These are phyloP conservation scores for Hibiscus syriacus DNA, from an alignment of 345 rosid species.

Conservation along the genomic window DNA sequence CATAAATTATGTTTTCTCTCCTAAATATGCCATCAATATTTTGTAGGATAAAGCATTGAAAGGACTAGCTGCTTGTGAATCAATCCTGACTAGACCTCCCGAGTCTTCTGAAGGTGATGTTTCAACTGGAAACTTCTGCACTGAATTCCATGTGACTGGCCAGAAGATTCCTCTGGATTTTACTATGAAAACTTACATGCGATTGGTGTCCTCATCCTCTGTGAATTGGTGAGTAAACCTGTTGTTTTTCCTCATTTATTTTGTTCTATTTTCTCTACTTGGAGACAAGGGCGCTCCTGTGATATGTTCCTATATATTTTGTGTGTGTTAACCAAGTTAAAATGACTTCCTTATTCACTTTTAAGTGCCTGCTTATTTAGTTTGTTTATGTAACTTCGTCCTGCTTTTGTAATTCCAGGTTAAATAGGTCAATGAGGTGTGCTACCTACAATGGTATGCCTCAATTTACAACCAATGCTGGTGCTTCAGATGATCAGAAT, in stretches of 20 bases:
- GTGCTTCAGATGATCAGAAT: constrained; percentile 18
- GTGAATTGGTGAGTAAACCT: constrained; percentile 52
- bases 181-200: constrained; percentile 72
- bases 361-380: background rate
- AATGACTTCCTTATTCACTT: background rate
- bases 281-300: background rate
- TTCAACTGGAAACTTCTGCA: constrained; percentile 32
- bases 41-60: constrained; percentile 74
- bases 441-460: constrained; percentile 44
- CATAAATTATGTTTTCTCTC: background rate
- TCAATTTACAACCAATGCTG: constrained; percentile 22
- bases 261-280: constrained; percentile 8
- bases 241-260: background rate
- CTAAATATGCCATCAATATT: constrained; percentile 5
- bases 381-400: background rate
- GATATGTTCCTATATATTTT: background rate
- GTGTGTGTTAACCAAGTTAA: background rate
- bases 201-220: constrained; percentile 54
- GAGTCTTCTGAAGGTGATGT: constrained; percentile 35
- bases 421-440: constrained; percentile 50
- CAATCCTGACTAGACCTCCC: constrained; percentile 24
- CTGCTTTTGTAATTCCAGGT: constrained; percentile 35
- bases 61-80: constrained; percentile 58
- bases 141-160: constrained; percentile 49
- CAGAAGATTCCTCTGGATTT: constrained; percentile 72